phyloP scores from a whole-genome alignment of 2,329 filamentous ascomycete genomes.

The Chaetomium globosum region DNA sequence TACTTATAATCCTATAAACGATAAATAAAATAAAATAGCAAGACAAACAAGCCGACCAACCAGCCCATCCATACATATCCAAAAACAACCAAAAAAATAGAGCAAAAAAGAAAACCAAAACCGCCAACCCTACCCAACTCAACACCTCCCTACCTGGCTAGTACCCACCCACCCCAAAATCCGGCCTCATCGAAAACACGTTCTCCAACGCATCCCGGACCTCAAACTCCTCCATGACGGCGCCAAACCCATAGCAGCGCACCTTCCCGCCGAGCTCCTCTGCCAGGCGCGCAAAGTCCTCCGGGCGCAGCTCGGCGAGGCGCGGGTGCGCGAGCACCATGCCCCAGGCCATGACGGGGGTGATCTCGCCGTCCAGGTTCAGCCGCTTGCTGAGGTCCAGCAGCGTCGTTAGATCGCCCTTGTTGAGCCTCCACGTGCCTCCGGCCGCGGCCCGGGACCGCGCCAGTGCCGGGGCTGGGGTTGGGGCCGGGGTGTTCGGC shows the following conservation, averaged over 20 bases:
- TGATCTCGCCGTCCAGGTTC: conserved; percentile 86
- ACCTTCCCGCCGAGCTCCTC: conserved; percentile 78
- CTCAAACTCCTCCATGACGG: conserved; percentile 68
- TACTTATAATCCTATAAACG: background rate
- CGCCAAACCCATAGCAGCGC: conserved; percentile 81
- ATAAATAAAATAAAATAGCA: background rate
- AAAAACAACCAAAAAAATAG: background rate
- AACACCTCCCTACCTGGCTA: conserved; percentile 21
- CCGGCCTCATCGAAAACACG: conserved; percentile 63
- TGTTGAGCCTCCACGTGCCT: conserved; percentile 78
- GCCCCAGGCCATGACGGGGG: conserved; percentile 92
- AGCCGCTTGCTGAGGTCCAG: conserved; percentile 82
- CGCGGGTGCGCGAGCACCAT: conserved; percentile 74
- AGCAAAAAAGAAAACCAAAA: background rate
- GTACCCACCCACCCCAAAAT: conserved; percentile 32
- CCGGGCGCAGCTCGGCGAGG: conserved; percentile 64
- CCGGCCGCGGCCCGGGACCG: conserved; percentile 43
- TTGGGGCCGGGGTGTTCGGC: background rate
- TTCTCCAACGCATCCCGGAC: conserved; percentile 76
- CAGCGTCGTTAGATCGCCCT: conserved; percentile 75
- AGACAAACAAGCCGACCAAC: too few relatives aligned
- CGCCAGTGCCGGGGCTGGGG: background rate
- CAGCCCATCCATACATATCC: background rate
- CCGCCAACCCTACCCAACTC: background rate
- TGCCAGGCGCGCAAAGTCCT: conserved; percentile 72